phyloP scores from a whole-genome alignment of 192 early-diverging fungal species.

The Phycomyces blakesleeanus region DNA sequence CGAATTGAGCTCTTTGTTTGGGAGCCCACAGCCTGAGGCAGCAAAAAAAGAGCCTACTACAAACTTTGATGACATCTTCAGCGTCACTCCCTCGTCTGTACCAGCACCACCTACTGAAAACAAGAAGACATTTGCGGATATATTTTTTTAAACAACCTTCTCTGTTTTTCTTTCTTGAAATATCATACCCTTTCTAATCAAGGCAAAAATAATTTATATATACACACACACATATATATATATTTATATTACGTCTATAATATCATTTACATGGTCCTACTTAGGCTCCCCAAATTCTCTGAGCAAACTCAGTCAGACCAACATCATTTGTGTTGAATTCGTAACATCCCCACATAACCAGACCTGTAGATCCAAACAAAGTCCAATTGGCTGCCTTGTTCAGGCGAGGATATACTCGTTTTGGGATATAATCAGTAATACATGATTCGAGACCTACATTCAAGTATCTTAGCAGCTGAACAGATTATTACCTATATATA shows the following conservation, averaged over 20 bases:
- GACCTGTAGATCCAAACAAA: slow-evolving; percentile 64
- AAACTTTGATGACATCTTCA: slow-evolving; percentile 2
- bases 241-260: not conserved
- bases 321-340: slow-evolving; percentile 95
- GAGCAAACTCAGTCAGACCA: slow-evolving; percentile 85
- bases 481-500: not conserved
- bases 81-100: not conserved
- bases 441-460: slow-evolving; percentile 40
- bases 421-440: slow-evolving; percentile 80
- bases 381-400: slow-evolving; percentile 62
- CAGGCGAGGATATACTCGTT: slow-evolving; percentile 56
- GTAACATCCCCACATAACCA: slow-evolving; percentile 82
- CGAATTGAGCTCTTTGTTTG: slow-evolving; percentile 23
- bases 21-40: not conserved
- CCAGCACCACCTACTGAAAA: not conserved
- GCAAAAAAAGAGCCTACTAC: not conserved
- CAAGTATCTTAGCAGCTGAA: not conserved
- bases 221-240: not conserved
- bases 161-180: not conserved
- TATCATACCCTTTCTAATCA: not conserved
- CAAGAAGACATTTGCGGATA: slow-evolving; percentile 1
- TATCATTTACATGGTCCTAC: no score
- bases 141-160: not conserved
- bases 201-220: not conserved
- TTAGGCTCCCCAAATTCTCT: slow-evolving; percentile 82